Base-by-base conservation (phyloP, 441 rosid species). In the Sinapis alba region DNA sequence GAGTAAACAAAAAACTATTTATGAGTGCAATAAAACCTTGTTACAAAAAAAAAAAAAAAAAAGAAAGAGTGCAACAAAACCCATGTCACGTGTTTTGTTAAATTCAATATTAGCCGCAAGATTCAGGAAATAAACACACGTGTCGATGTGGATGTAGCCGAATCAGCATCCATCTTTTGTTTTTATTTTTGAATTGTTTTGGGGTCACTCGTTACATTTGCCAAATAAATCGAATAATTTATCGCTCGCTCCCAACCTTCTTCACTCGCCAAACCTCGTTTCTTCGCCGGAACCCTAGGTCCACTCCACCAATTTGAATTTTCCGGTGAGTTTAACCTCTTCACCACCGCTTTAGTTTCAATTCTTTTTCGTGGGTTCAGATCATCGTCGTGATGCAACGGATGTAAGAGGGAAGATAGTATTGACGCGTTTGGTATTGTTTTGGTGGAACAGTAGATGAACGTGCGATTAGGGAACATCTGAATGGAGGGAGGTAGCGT, bases 401-500 rank as follows among this genome's bases (percentile, higher is more conserved):
- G 36, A 32, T 32, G 38, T 8, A 6, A 41, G 47, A 12, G 47
- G 47, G 0, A 4, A 23, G 56, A 16, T 32, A 20, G 11, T 11
- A 28, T 68, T 62, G 68, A 78, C 68, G 74, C 66, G 71, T 62
- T 62, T 47, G 54, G 0, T 66, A 59, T 65, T 60, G 19, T 36
- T 63, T 21, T 72, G 18, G 30, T 66, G 4, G 54, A 57, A 79
- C 78, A 80, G 84, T 86, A 83, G 92, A 91, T 88, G 94, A 82
- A 67, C 83, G 77, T 80, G 78, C 88, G 85, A 83, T 84, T 87
- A 76, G 78, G 84, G 81, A 86, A 75, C 82, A 87, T 79, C 72
- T 88, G 98, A 79, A 96, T 96, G 99, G 99, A 96, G 99, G 99
- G 99, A 93, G 98, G 98, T 96, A 90, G 93, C 97, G 86, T 89